Evolutionary conservation across 805 yeast species (phyloP), one percentile per base, ranked within the genome.

Genomic region (Barnettozyma vustinii): DNA sequence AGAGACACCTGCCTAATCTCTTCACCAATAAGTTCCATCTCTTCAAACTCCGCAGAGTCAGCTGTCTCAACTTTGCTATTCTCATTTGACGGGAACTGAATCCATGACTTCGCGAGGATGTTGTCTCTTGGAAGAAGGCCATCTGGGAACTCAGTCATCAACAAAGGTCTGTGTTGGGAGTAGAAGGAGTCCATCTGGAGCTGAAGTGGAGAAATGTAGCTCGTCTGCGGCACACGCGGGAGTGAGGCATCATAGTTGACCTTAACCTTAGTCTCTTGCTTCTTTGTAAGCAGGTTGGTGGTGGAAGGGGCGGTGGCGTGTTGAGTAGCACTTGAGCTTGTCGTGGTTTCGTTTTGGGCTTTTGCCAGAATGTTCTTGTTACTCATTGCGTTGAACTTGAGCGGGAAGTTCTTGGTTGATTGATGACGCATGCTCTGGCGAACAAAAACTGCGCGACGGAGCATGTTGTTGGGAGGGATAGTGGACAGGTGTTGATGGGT

Each of bases 371-470:
- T 12, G 27, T 60, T 58, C 44, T 57, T 57, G 46, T 61, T 60
- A 35, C 60, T 61, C 23, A 60, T 44, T 13, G 64, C 62, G 48
- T 60, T 61, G 49, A 56, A 60, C 20, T 55, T 61, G 48, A 54
- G 58, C 18, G 55, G 56, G n/a, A 26, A 33, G 27, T 37, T 48
- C 32, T 37, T 45, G 2, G 27, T 30, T 23, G 37, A 33, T 27
- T 42, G 45, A 8, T 32, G 20, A 16, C 39, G 45, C 10, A 33
- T 37, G 20, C 45, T 15, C 16, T 15, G 21, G 10, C 36, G 21
- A 33, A 12, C 36, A 18, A 41, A n/a, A 4, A 26, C 12, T 7
- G 25, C 25, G 9, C 23, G 23, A n/a, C 33, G 33, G 36, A 30
- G 45, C 39, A 30, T 20, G 4, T 36, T 36, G 39, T 16, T 19